Conservation (phyloP, 306 rosid genomes). For the Rubus parviflorus region DNA sequence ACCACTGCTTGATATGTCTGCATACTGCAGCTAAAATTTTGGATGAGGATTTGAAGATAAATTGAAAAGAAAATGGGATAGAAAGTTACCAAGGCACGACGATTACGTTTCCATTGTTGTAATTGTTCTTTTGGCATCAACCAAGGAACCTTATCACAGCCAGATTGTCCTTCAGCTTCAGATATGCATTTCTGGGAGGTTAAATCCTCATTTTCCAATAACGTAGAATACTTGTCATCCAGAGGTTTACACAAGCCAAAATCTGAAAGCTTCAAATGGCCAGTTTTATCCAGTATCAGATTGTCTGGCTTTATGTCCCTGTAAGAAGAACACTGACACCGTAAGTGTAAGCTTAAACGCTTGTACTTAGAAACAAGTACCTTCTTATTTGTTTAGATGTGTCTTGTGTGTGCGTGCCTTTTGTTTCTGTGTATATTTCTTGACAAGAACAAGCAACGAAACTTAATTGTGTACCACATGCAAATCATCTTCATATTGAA, state of each 20-base stretch:
- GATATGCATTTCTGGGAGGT: constrained; percentile 52
- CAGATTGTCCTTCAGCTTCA: constrained; percentile 69
- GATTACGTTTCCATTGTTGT: constrained; percentile 96
- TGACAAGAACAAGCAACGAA: neutral
- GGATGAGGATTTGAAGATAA: constrained; percentile 13
- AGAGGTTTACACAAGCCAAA: constrained; percentile 98
- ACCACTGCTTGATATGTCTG: neutral
- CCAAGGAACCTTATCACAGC: constrained; percentile 64
- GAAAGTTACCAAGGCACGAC: constrained; percentile 76
- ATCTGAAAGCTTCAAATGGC: constrained; percentile 99
- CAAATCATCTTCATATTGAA: constrained; percentile 1
- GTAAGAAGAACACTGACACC: constrained; percentile 41
- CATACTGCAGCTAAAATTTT: neutral
- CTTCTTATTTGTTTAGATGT: neutral
- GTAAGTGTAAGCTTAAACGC: constrained; percentile 17
- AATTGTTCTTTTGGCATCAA: constrained; percentile 94
- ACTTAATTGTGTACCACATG: neutral
- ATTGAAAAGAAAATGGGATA: neutral
- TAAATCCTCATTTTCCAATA: constrained; percentile 82
- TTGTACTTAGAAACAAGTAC: constrained; percentile 16
- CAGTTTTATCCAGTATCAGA: constrained; percentile 89
- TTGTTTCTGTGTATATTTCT: neutral
- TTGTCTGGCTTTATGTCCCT: constrained; percentile 99
- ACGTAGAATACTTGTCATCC: constrained; percentile 86
- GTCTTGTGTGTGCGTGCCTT: neutral